Percentiles rank a stretch among this genome's conserved stretches.
Evolutionary conservation across 371 early-diverging fungal species (phyloP).

Genomic region (Apophysomyces variabilis): DNA sequence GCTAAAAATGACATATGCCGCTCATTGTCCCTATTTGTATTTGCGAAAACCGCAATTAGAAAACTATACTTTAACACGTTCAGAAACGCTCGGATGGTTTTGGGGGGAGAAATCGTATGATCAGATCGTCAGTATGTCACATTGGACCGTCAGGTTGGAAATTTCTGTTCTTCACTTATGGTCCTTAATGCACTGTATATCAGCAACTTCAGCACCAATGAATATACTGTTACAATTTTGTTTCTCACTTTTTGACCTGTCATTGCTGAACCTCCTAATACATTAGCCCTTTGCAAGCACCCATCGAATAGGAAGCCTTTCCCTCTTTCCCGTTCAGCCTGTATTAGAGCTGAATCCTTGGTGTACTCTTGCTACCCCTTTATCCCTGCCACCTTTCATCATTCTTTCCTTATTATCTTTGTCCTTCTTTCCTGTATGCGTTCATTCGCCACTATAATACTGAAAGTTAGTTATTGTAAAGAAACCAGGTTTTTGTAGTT

Average conservation of each 20-base stretch:
- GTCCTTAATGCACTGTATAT: slow-evolving; percentile 1
- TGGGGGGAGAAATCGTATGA: slow-evolving; percentile 3
- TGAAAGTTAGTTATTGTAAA: not conserved
- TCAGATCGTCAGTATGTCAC: slow-evolving; percentile 9
- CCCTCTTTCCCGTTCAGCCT: not conserved
- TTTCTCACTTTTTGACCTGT: not conserved
- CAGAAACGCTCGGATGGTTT: slow-evolving; percentile 1
- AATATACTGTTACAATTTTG: not conserved
- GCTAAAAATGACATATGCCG: not conserved
- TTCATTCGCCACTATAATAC: not conserved
- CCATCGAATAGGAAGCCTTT: slow-evolving; percentile 9
- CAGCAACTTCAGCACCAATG: slow-evolving; percentile 7
- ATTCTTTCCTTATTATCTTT: not conserved
- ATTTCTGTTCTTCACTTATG: slow-evolving; percentile 2
- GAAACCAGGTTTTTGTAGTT: not conserved
- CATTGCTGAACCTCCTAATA: slow-evolving; percentile 1
- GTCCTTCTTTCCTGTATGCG: not conserved
- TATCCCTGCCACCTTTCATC: slow-evolving; percentile 3
- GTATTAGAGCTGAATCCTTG: not conserved
- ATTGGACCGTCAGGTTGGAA: slow-evolving; percentile 4
- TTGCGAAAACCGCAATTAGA: not conserved
- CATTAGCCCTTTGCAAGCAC: not conserved
- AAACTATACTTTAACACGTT: not conserved
- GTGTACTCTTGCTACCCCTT: slow-evolving; percentile 1
- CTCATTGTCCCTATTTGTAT: not conserved